Evolutionary conservation across 2,329 filamentous ascomycete species (phyloP).

Genomic region (Pseudogymnoascus sp.): DNA sequence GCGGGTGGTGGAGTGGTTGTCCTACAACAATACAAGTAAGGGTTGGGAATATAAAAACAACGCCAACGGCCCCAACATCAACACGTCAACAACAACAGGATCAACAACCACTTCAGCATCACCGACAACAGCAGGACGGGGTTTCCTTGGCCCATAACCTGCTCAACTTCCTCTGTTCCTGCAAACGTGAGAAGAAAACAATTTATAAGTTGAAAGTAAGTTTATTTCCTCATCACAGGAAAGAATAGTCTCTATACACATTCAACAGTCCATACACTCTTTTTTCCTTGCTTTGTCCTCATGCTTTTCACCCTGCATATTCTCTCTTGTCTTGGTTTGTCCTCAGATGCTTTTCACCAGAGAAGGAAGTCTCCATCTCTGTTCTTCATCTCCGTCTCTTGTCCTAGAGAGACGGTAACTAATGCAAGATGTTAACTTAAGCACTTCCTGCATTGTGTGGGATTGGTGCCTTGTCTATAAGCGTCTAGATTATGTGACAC

Average conservation of each 20-base stretch:
- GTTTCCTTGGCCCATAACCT: not conserved
- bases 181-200: not conserved
- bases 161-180: not conserved
- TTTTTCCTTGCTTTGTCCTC: not conserved
- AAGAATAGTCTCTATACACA: not conserved
- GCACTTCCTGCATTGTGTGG: not conserved
- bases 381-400: not conserved
- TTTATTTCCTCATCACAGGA: not conserved
- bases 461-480: not conserved
- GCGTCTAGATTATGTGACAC: not conserved
- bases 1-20: not conserved
- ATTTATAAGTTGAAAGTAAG: not conserved
- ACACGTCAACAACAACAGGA: not conserved
- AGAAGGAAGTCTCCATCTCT: not conserved
- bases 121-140: not conserved
- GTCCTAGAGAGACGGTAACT: not conserved
- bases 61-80: not conserved
- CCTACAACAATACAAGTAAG: not conserved
- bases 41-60: not conserved
- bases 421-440: not conserved
- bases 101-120: not conserved
- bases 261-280: not conserved
- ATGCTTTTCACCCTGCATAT: not conserved
- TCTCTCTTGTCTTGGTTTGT: not conserved
- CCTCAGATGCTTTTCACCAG: not conserved